Base-by-base conservation (phyloP, 768 basidiomycete species). In the Kwoniella dendrophila region DNA sequence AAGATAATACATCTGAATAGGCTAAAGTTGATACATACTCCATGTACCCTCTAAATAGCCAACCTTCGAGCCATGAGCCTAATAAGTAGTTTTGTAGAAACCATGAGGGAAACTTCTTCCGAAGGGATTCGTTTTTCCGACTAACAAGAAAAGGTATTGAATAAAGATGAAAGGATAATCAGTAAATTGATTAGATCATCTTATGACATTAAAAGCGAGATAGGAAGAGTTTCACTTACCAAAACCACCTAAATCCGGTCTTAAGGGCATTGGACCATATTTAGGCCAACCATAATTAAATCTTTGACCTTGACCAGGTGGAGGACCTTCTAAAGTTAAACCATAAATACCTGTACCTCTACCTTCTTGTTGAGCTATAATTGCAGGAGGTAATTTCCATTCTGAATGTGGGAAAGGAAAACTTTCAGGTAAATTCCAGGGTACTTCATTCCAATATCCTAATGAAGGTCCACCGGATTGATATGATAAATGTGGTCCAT, bases 271-370 rank as follows among this genome's bases (percentile, higher is more conserved):
- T 32, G 74, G 74, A 1, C 74, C 74, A 64, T 73, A 75, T 47
- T 68, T 75, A 11, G 74, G 74, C 74, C 74, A 75, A 14, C 74
- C 74, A 63, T 75, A 75, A 62, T 75, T 69, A 32, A 70, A 67
- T 11, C 50, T 44, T 60, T 29, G 47, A 26, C 66, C 64, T 50
- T 58, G 56, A 44, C 64, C 55, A 27, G 57, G 48, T n/a, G n/a
- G n/a, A n/a, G n/a, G n/a, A 50, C 54, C 65, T 59, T 69, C 33
- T 14, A 54, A 4, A 7, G 62, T 45, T 27, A 53, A 34, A 16
- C 68, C 68, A 43, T 62, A 70, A 0, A 66, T 27, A 41, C 66
- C 66, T 7, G 66, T 65, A 20, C 69, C 66, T 50, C 74, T 61
- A 10, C 74, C 74, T 45, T 75, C 74, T 27, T 59, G 48, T 26